These are phyloP conservation scores for Melampsora occidentalis DNA, from an alignment of 1,284 basidiomycete genomes.

Conservation along the genomic window DNA sequence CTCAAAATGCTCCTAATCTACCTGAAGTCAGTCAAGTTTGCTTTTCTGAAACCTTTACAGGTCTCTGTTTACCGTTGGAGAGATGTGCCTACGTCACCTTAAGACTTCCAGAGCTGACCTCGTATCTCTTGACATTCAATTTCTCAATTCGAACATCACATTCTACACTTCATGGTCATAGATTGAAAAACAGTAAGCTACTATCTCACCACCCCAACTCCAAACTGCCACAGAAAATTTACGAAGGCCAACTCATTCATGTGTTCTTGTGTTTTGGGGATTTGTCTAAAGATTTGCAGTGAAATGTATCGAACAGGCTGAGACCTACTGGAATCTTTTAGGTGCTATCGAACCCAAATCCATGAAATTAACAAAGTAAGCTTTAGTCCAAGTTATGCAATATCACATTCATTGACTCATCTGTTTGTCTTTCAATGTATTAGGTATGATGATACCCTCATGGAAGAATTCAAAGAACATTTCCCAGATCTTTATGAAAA, in stretches of 20 bases:
- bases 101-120: not conserved
- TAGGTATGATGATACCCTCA: conserved; percentile 78
- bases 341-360: conserved; percentile 74
- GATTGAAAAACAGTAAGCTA: conserved; percentile 21
- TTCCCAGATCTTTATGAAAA: conserved; percentile 78
- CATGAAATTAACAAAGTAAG: conserved; percentile 76
- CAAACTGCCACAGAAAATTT: too few relatives aligned
- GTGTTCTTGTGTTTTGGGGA: not conserved
- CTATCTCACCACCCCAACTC: not conserved
- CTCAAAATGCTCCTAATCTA: conserved; percentile 33
- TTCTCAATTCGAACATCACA: conserved; percentile 7
- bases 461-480: conserved; percentile 67
- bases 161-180: not conserved
- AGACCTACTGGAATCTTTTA: conserved; percentile 94
- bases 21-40: conserved; percentile 18
- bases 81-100: too few relatives aligned
- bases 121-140: not conserved
- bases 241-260: not conserved
- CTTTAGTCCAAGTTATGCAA: not conserved
- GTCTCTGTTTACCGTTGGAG: too few relatives aligned
- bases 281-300: conserved; percentile 73
- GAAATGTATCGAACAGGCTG: conserved; percentile 90
- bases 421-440: conserved; percentile 15
- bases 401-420: not conserved
- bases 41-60: too few relatives aligned